Base-by-base conservation (phyloP, 129 eudicot genomes). In the Helianthus annuus region DNA sequence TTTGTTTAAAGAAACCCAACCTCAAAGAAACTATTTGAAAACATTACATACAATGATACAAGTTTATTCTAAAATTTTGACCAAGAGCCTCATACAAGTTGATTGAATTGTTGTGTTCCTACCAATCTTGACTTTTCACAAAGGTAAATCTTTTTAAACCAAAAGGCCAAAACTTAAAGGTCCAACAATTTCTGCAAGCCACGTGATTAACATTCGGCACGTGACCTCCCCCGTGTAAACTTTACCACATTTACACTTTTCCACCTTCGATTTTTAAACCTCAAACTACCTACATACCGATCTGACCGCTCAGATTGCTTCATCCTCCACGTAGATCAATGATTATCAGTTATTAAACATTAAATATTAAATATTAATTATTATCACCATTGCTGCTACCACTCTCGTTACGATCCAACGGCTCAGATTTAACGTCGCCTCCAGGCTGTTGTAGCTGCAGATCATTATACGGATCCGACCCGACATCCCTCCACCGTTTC, bases 361-460 rank as follows among this genome's bases (percentile, higher is more conserved):
- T 27, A 27, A 27, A 27, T 27, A 27, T 27, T 27, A 27, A 27
- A 19, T 19, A 32, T 32, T 32, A 32, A 32, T 76, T 69, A 11
- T 79, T 77, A 42, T 79, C 61, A 73, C 79, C 71, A 57, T 77
- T 89, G 15, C 81, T 82, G 61, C 80, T 14, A 36, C 75, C 75
- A 29, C 57, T 64, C 38, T 74, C 76, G 39, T 69, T 68, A 10
- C 76, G 76, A 85, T 87, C 91, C 68, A 70, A 77, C 85, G 96
- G 90, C 84, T 93, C 96, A 2, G 83, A 74, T 85, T 93, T 89
- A 40, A 89, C 72, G 4, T 80, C 92, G 0, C 44, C 34, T 2
- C 84, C 90, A 0, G 83, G 86, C 78, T 75, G 96, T 79, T 78
- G 89, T 27, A 82, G 78, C 81, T 79, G 89, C 76, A 90, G 78